phyloP scores from a whole-genome alignment of 257 asterid species.

The Penstemon barbatus region DNA sequence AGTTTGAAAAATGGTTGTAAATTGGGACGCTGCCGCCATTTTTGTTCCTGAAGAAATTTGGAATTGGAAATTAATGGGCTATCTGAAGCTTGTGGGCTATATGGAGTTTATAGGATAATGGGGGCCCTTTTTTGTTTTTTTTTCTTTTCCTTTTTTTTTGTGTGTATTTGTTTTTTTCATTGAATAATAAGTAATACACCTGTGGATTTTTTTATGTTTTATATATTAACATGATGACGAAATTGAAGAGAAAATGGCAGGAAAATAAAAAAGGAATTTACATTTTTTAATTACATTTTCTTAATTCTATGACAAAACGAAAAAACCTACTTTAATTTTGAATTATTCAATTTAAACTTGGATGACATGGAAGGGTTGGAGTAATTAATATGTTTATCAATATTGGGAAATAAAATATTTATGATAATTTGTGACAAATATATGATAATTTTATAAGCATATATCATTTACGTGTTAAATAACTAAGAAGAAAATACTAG shows the following conservation, averaged over 20 bases:
- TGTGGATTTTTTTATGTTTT: neutral
- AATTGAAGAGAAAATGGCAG: neutral
- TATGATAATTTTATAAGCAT: no score
- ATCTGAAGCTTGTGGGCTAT: slow-evolving; percentile 43
- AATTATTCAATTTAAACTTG: neutral
- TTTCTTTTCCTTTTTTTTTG: no score
- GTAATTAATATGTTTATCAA: no score
- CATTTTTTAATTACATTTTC: neutral
- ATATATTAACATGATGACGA: neutral
- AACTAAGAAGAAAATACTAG: no score
- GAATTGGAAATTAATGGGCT: slow-evolving; percentile 17
- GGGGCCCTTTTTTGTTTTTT: neutral
- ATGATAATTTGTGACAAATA: no score
- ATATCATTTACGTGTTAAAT: no score
- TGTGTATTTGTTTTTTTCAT: neutral
- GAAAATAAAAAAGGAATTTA: no score
- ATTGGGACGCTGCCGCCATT: slow-evolving; percentile 66
- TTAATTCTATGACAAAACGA: neutral
- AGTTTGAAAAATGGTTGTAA: slow-evolving; percentile 36
- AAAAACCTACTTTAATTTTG: neutral
- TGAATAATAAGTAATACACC: neutral
- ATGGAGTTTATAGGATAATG: slow-evolving; percentile 29
- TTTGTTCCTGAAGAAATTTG: neutral
- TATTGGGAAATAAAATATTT: no score
- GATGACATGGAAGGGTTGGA: neutral